A percentile compares a stretch with the other conserved stretches of the same genome.
phyloP scores from a whole-genome alignment of 495 filamentous ascomycete species.

The Astrocystis sublimbata region DNA sequence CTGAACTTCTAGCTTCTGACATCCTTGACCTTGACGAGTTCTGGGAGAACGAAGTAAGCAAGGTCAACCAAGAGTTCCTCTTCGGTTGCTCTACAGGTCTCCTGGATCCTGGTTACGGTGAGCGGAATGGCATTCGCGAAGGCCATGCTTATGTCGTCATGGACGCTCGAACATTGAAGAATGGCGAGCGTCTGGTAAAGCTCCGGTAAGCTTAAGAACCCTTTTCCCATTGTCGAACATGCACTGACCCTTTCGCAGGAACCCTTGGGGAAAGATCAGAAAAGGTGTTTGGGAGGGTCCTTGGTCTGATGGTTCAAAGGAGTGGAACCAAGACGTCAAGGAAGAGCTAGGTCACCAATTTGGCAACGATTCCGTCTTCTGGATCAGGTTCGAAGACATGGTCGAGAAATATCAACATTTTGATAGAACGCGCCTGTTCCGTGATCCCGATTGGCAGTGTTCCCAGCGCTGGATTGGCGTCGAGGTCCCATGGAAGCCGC shows the following conservation, averaged over 20 bases:
- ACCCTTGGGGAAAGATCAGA: slow-evolving; percentile 77
- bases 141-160: slow-evolving; percentile 91
- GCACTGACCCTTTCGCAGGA: slow-evolving; percentile 42
- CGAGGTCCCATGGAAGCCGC: slow-evolving; percentile 82
- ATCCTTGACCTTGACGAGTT: slow-evolving; percentile 89
- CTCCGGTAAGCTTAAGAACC: slow-evolving; percentile 36
- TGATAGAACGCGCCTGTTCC: slow-evolving; percentile 88
- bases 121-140: slow-evolving; percentile 75
- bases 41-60: slow-evolving; percentile 84
- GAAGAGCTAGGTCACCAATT: slow-evolving; percentile 80
- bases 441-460: slow-evolving; percentile 73
- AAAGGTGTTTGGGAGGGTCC: slow-evolving; percentile 79
- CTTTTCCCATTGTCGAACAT: not conserved
- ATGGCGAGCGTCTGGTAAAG: slow-evolving; percentile 48
- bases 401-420: slow-evolving; percentile 82
- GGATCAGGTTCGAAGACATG: slow-evolving; percentile 77
- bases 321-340: slow-evolving; percentile 91
- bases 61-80: slow-evolving; percentile 85
- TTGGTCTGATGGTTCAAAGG: slow-evolving; percentile 90
- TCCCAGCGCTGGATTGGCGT: slow-evolving; percentile 87
- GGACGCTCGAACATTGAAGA: slow-evolving; percentile 63
- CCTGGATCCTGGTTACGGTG: slow-evolving; percentile 61
- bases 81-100: slow-evolving; percentile 81
- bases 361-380: slow-evolving; percentile 81
- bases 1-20: slow-evolving; percentile 76